A percentile compares a stretch with the other conserved stretches of the same genome.
Evolutionary conservation across 495 filamentous ascomycete species (phyloP).

Genomic region (Lepidopterella palustris): DNA sequence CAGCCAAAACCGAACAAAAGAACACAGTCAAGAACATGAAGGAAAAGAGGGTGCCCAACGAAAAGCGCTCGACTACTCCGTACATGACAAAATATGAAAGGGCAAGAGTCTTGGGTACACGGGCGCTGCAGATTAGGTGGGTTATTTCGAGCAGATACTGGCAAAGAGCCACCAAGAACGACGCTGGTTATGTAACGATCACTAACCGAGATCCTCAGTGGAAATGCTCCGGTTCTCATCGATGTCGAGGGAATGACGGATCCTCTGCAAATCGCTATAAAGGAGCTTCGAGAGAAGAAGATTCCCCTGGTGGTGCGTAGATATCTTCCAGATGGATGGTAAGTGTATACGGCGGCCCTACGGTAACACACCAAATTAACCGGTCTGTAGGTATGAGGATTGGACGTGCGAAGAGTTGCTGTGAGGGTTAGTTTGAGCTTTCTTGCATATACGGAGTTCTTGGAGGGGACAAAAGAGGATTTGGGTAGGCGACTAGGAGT

Average conservation of each 20-base stretch:
- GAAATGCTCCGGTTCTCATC: conserved; percentile 96
- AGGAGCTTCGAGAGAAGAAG: conserved; percentile 96
- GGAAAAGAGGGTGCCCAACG: conserved; percentile 84
- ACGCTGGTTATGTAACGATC: conserved; percentile 14
- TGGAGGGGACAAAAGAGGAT: conserved; percentile 8
- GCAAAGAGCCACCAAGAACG: background rate
- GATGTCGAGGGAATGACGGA: conserved; percentile 97
- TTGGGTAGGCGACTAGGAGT: conserved; percentile 8
- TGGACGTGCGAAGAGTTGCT: conserved; percentile 97
- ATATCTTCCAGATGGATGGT: conserved; percentile 96
- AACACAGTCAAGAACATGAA: conserved; percentile 56
- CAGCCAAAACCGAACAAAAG: conserved; percentile 40
- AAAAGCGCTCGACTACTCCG: conserved; percentile 84
- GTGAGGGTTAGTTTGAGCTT: background rate
- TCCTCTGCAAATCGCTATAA: conserved; percentile 92
- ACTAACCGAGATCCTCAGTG: conserved; percentile 46
- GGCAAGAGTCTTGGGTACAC: conserved; percentile 84
- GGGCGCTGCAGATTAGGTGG: conserved; percentile 93
- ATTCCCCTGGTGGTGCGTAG: conserved; percentile 90
- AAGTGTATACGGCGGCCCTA: conserved; percentile 38
- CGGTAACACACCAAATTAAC: conserved; percentile 7
- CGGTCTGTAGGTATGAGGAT: conserved; percentile 78
- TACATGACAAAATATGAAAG: conserved; percentile 99
- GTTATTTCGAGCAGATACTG: conserved; percentile 25
- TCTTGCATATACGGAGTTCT: conserved; percentile 22